Conservation (phyloP, 352 stramenopile species). For the Elongisporangium anandrum region DNA sequence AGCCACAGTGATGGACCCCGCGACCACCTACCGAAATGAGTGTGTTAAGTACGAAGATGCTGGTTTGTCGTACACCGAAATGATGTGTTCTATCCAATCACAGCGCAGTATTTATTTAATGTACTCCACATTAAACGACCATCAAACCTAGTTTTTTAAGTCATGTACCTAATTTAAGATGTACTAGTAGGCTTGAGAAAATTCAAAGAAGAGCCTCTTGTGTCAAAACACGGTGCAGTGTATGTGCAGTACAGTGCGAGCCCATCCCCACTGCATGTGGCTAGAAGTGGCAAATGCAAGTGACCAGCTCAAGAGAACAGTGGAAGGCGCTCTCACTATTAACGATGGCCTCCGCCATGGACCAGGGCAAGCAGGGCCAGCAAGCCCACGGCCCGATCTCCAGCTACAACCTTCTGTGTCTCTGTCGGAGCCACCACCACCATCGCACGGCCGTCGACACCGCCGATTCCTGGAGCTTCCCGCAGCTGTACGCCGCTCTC, state of each 20-base stretch:
- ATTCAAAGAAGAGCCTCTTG: not conserved
- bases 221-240: not conserved
- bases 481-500: not conserved
- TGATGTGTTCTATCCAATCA: not conserved
- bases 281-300: not conserved
- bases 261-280: not conserved
- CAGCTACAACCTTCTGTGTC: not conserved
- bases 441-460: not conserved
- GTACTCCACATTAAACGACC: not conserved
- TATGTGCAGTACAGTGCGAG: not conserved
- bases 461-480: not conserved
- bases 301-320: not conserved
- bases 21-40: not conserved
- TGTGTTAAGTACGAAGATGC: not conserved
- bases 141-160: not conserved
- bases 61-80: not conserved
- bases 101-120: not conserved
- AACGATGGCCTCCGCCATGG: not conserved
- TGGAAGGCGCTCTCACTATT: not conserved
- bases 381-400: not conserved
- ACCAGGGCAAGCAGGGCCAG: not conserved
- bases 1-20: not conserved
- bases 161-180: too few species aligned
- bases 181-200: not conserved
- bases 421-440: not conserved